Base-by-base conservation (phyloP, 352 stramenopile genomes). In the Blastocystis sp. region DNA sequence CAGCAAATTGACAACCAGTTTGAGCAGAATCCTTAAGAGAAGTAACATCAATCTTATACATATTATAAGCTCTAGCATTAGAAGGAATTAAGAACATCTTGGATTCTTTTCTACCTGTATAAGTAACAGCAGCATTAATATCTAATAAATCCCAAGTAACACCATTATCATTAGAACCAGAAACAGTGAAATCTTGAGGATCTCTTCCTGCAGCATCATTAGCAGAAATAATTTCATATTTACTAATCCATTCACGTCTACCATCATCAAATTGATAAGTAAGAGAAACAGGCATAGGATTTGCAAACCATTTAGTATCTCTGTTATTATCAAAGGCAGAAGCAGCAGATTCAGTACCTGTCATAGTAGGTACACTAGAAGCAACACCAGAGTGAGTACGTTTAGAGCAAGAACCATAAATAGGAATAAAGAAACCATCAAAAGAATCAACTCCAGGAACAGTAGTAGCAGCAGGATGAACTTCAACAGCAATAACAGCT, bases 41-140 rank as follows among this genome's bases (percentile, higher is more conserved):
- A n/a, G n/a, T n/a, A n/a, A n/a, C n/a, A n/a, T n/a, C n/a, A 25
- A 59, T 27, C 10, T 40, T 18, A 23, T 52, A 59, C n/a, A 39
- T 7, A 0, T 28, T 59, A 40, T 33, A 59, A 11, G 49, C 11
- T 9, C 10, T 25, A 18, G 35, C 30, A n/a, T 59, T 59, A 30
- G 46, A 31, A 27, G 49, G 30, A 2, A 59, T 23, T n/a, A 25
- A 25, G 49, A 59, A 59, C n/a, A 11, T 9, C 36, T 33, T 54
- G 0, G 30, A 37, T 40, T 59, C 2, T 28, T 59, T 49, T 40
- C 23, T 59, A 13, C 2, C 6, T 9, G 33, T 52, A 40, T 49
- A 59, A n/a, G 19, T 19, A 11, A 59, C 30, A 2, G 27, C 16
- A 11, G 46, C 49, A 11, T 44, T 18, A 6, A 9, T 31, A 41